Evolutionary conservation across 345 rosid genomes (phyloP).

Genomic region (Lepidium didymum): DNA sequence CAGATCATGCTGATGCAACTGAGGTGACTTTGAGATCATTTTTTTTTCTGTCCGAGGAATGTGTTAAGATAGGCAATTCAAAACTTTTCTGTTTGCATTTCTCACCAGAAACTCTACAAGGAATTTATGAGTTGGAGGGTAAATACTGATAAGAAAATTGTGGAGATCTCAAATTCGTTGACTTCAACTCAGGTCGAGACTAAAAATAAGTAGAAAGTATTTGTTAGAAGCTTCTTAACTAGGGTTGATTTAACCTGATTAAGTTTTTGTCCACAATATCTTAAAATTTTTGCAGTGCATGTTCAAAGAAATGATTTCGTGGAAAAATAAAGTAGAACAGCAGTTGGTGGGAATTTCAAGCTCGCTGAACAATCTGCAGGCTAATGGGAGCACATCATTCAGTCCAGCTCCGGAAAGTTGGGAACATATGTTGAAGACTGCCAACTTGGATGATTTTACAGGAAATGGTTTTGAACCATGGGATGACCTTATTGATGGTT

Average conservation of each 20-base stretch:
- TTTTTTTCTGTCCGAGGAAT: neutral
- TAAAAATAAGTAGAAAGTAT: neutral
- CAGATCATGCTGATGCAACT: conserved; percentile 35
- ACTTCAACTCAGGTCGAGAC: conserved; percentile 57
- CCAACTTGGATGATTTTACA: conserved; percentile 53
- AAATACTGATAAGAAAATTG: conserved; percentile 48
- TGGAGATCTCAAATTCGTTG: conserved; percentile 63
- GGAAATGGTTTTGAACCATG: conserved; percentile 55
- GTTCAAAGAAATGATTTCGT: conserved; percentile 46
- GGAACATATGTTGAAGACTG: conserved; percentile 73
- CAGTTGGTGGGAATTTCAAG: conserved; percentile 59
- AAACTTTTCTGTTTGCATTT: neutral
- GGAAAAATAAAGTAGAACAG: conserved; percentile 65
- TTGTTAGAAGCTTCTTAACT: neutral
- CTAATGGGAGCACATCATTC: conserved; percentile 43
- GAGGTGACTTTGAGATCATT: conserved; percentile 41
- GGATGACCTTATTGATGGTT: conserved; percentile 42
- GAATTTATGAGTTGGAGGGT: conserved; percentile 56
- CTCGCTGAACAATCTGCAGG: conserved; percentile 45
- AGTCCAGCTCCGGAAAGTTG: conserved; percentile 61
- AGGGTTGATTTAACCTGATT: neutral
- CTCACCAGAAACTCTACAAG: conserved; percentile 44
- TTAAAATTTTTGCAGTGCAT: conserved; percentile 36
- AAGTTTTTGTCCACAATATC: neutral
- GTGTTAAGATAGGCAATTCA: neutral